Evolutionary conservation across 768 basidiomycete species (phyloP), one percentile per base, ranked within the genome.

Genomic region (Ephemerocybe angulata): DNA sequence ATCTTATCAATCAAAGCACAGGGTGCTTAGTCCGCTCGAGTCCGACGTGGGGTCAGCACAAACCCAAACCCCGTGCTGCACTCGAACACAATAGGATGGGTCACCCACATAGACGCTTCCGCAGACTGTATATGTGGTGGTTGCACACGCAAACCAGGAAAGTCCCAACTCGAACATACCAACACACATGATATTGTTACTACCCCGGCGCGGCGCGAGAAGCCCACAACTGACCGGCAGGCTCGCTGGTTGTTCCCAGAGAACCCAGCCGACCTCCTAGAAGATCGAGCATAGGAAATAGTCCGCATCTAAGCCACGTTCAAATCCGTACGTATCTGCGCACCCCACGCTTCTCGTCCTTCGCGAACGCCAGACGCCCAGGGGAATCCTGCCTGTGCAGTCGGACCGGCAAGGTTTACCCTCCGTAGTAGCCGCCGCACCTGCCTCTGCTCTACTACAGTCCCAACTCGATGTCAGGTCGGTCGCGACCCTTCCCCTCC

Each of bases 201-300:
- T n/a, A n/a, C n/a, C n/a, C n/a, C n/a, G n/a, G n/a, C n/a, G n/a
- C n/a, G n/a, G n/a, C n/a, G n/a, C n/a, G n/a, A n/a, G n/a, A n/a
- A n/a, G n/a, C n/a, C n/a, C n/a, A n/a, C n/a, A n/a, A n/a, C n/a
- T n/a, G n/a, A n/a, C n/a, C n/a, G n/a, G n/a, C n/a, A n/a, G n/a
- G n/a, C n/a, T n/a, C n/a, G n/a, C n/a, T n/a, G n/a, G n/a, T n/a
- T n/a, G n/a, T n/a, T n/a, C n/a, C n/a, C 38, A 41, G 38, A 13
- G 38, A 41, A 41, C 15, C 38, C 17, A 35, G 17, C 33, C 33
- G 33, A 48, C 25, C 46, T 50, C 48, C 48, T 50, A 35, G 30
- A 33, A 50, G 29, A 50, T 50, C 48, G 48, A 19, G 31, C 5
- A 49, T 49, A 49, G 47, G 47, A 49, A 12, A 6, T 49, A 49